Percentiles rank a stretch among this genome's conserved stretches.
These are phyloP conservation scores for Cruciata laevipes DNA, from an alignment of 257 asterid species.

Conservation along the genomic window DNA sequence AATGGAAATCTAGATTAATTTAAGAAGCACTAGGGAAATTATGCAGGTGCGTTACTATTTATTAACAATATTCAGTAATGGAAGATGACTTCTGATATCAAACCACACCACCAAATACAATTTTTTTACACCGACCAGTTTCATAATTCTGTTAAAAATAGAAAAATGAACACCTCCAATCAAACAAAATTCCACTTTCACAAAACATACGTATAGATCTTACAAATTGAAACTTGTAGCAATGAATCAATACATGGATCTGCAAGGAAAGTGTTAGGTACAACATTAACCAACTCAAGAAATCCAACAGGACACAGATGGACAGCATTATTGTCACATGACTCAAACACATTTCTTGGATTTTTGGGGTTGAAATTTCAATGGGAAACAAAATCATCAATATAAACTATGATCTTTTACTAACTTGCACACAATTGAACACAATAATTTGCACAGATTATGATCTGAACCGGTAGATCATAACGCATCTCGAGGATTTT, in stretches of 20 bases:
- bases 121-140: not conserved
- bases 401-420: no score
- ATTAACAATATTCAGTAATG: not conserved
- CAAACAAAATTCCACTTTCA: not conserved
- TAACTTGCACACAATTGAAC: no score
- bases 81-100: conserved; percentile 4
- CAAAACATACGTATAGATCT: not conserved
- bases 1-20: not conserved
- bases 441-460: no score
- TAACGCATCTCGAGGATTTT: no score
- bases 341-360: not conserved
- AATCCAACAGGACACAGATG: not conserved
- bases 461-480: no score
- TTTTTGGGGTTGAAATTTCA: no score
- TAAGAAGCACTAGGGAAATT: not conserved
- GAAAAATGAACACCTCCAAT: no score
- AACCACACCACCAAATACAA: not conserved
- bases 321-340: no score
- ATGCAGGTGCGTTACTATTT: not conserved
- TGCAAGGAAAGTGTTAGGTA: conserved; percentile 4
- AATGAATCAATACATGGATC: not conserved
- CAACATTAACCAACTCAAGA: not conserved
- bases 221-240: not conserved
- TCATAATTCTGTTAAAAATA: not conserved
- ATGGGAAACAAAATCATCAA: no score